Evolutionary conservation across 495 filamentous ascomycete genomes (phyloP).

Genomic region (Opeltia flavorubescens): DNA sequence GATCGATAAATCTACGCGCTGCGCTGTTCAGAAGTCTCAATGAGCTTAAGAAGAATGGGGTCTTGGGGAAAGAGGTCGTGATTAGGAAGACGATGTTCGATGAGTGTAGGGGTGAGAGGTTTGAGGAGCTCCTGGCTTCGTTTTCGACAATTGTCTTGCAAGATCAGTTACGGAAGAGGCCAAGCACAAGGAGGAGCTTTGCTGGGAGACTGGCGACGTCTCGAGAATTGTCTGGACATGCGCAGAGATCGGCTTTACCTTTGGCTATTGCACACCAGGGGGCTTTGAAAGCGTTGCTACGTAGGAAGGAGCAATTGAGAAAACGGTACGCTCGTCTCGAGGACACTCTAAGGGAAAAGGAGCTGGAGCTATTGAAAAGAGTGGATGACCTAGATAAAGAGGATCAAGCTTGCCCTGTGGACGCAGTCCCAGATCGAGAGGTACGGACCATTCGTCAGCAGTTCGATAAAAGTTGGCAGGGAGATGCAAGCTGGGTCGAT

Average conservation of each 20-base stretch:
- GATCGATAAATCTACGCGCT: slow-evolving; percentile 76
- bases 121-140: slow-evolving; percentile 62
- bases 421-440: slow-evolving; percentile 9
- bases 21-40: slow-evolving; percentile 68
- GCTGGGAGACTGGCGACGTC: slow-evolving; percentile 51
- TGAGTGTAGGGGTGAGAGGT: slow-evolving; percentile 72
- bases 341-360: slow-evolving; percentile 40
- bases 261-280: slow-evolving; percentile 60
- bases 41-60: slow-evolving; percentile 72
- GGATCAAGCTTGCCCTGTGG: slow-evolving; percentile 2
- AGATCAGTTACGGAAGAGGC: slow-evolving; percentile 36
- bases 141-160: slow-evolving; percentile 73
- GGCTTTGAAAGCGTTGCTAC: slow-evolving; percentile 34
- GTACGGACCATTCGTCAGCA: slow-evolving; percentile 22
- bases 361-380: slow-evolving; percentile 19
- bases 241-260: slow-evolving; percentile 46
- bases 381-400: not conserved
- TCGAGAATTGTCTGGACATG: slow-evolving; percentile 39
- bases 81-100: slow-evolving; percentile 84
- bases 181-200: slow-evolving; percentile 24
- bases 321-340: slow-evolving; percentile 41
- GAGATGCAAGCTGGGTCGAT: slow-evolving; percentile 54
- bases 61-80: slow-evolving; percentile 60
- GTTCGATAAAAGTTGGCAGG: slow-evolving; percentile 60
- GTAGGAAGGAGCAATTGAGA: slow-evolving; percentile 38